Percentiles rank a stretch among this genome's conserved stretches.
Evolutionary conservation across 352 stramenopile species (phyloP).

Genomic region (Globisporangium viniferum): DNA sequence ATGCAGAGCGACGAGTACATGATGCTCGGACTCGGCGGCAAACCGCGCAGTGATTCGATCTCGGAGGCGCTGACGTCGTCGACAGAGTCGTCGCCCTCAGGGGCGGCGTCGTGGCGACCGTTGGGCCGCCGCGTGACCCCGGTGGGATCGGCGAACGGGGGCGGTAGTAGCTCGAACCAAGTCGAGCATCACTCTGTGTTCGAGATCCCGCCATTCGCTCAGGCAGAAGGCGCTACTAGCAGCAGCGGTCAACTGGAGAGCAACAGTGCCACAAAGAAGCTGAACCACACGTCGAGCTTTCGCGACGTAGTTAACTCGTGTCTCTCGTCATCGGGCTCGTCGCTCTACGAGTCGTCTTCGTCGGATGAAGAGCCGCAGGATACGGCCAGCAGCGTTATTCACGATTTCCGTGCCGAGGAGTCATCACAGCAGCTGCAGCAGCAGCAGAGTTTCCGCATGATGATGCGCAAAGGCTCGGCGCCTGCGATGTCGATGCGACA

Average conservation of each 20-base stretch:
- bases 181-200: constrained; percentile 14
- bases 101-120: constrained; percentile 36
- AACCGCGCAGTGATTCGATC: constrained; percentile 44
- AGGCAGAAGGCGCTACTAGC: neutral
- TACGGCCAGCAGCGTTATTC: neutral
- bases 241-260: constrained; percentile 20
- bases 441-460: constrained; percentile 17
- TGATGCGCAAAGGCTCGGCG: constrained; percentile 21
- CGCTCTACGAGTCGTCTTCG: constrained; percentile 48
- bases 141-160: constrained; percentile 12
- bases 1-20: constrained; percentile 13
- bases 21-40: constrained; percentile 15
- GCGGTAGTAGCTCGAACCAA: constrained; percentile 13
- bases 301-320: constrained; percentile 41
- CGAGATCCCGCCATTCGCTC: constrained; percentile 23
- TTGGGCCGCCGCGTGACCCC: constrained; percentile 41
- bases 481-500: constrained; percentile 15
- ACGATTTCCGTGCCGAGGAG: constrained; percentile 15
- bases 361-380: constrained; percentile 39
- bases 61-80: constrained; percentile 34
- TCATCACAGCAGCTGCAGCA: constrained; percentile 1
- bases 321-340: constrained; percentile 54
- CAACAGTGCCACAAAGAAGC: constrained; percentile 18
- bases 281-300: constrained; percentile 38
- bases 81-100: constrained; percentile 29